A percentile compares a stretch with the other conserved stretches of the same genome.
Evolutionary conservation across 2,329 filamentous ascomycete genomes (phyloP).

Genomic region (Aureobasidium pullulans): DNA sequence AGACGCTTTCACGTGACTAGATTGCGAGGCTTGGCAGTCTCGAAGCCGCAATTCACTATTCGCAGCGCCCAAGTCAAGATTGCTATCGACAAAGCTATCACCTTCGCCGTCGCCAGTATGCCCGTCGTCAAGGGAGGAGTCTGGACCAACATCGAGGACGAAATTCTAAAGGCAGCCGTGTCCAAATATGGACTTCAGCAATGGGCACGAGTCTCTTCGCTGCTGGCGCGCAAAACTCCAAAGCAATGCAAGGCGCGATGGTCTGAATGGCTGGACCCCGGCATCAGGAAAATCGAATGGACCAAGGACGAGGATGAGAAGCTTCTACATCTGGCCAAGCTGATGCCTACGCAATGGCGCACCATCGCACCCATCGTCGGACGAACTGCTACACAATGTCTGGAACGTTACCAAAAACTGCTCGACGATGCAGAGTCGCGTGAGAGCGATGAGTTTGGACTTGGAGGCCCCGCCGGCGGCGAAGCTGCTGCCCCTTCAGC

Average conservation of each 20-base stretch:
- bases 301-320: conserved; percentile 98
- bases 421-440: conserved; percentile 90
- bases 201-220: conserved; percentile 95
- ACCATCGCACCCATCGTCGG: conserved; percentile 97
- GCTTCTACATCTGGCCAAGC: conserved; percentile 87
- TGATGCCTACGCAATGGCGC: conserved; percentile 99
- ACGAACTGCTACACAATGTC: conserved; percentile 90
- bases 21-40: not conserved
- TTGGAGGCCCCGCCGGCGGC: conserved; percentile 78
- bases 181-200: conserved; percentile 95
- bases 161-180: conserved; percentile 92
- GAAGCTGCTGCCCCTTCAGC: conserved; percentile 83
- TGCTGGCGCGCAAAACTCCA: conserved; percentile 92
- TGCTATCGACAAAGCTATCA: not conserved
- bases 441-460: conserved; percentile 70
- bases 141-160: conserved; percentile 73
- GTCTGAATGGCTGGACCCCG: conserved; percentile 96
- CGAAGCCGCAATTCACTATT: not conserved
- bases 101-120: conserved; percentile 36
- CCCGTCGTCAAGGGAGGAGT: conserved; percentile 61
- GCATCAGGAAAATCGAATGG: conserved; percentile 98
- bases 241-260: conserved; percentile 99
- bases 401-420: conserved; percentile 93
- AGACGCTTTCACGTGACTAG: not conserved
- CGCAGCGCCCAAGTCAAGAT: not conserved